Evolutionary conservation across 1,139 yeast genomes (phyloP).

Genomic region (Chernovozyma sophiae-reginae): DNA sequence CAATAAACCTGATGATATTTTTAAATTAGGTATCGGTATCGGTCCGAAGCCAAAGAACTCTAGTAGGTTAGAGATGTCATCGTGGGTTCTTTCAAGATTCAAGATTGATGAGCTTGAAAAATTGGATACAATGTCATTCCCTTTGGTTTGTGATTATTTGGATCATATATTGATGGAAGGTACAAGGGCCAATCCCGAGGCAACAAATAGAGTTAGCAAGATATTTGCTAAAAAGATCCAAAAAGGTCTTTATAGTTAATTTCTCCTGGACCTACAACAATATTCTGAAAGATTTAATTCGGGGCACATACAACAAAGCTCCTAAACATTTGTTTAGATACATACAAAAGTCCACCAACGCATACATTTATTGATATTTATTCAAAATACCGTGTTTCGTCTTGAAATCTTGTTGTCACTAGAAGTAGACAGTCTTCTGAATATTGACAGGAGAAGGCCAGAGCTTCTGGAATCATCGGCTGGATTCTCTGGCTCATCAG

Average conservation of each 20-base stretch:
- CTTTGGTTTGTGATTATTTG: slow-evolving; percentile 5
- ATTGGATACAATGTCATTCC: slow-evolving; percentile 10
- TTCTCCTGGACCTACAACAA: no score
- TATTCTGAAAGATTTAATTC: no score
- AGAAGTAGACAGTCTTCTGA: slow-evolving; percentile 2
- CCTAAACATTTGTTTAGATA: no score
- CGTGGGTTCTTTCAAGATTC: slow-evolving; percentile 38
- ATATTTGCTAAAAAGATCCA: slow-evolving; percentile 4
- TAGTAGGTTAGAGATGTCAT: slow-evolving; percentile 30
- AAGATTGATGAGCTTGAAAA: slow-evolving; percentile 16
- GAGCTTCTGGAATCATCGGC: not conserved
- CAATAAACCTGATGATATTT: slow-evolving; percentile 12
- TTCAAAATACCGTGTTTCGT: slow-evolving; percentile 4
- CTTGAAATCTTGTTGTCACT: slow-evolving; percentile 2
- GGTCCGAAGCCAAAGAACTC: slow-evolving; percentile 43
- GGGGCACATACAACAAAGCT: no score
- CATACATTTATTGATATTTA: no score
- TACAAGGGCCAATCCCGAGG: not conserved
- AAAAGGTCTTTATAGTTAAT: slow-evolving; percentile 1
- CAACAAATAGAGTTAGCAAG: slow-evolving; percentile 5
- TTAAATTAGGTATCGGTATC: slow-evolving; percentile 39
- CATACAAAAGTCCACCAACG: no score
- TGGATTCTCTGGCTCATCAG: slow-evolving; percentile 1
- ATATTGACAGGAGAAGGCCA: slow-evolving; percentile 3
- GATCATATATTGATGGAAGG: slow-evolving; percentile 1